Conservation (phyloP, 768 basidiomycete species). For the Leccinum imitatum region DNA sequence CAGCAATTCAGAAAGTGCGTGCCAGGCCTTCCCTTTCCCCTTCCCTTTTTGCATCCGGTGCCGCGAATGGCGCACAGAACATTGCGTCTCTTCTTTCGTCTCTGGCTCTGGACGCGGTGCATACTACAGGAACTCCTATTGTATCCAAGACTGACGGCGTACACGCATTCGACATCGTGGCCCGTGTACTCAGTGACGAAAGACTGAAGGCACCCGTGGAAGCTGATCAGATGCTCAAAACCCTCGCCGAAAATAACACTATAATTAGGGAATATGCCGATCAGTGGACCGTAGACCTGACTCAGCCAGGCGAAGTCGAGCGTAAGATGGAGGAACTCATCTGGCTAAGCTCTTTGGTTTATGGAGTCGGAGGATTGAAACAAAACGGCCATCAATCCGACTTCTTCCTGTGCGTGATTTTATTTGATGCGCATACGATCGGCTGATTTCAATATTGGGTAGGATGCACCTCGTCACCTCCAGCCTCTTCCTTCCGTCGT, state of each 20-base stretch:
- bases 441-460: neutral
- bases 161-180: conserved; percentile 49
- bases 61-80: neutral
- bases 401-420: conserved; percentile 50
- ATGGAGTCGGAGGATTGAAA: conserved; percentile 56
- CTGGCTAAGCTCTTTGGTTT: conserved; percentile 57
- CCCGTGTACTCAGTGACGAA: conserved; percentile 50
- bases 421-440: neutral
- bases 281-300: conserved; percentile 43
- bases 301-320: conserved; percentile 39
- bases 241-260: neutral
- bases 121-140: neutral
- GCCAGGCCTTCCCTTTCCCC: conserved; percentile 33
- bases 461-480: conserved; percentile 34
- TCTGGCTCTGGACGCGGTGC: conserved; percentile 5
- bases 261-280: conserved; percentile 25
- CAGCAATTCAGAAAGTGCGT: conserved; percentile 32
- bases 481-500: conserved; percentile 29
- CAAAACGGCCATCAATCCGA: conserved; percentile 41
- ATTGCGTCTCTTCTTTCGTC: conserved; percentile 8
- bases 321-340: conserved; percentile 62
- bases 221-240: conserved; percentile 24
- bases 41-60: conserved; percentile 9
- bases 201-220: conserved; percentile 22
- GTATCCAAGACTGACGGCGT: conserved; percentile 8